Percentiles rank a stretch among this genome's conserved stretches.
phyloP scores from a whole-genome alignment of 2,329 filamentous ascomycete genomes.

The Biscogniauxia marginata region DNA sequence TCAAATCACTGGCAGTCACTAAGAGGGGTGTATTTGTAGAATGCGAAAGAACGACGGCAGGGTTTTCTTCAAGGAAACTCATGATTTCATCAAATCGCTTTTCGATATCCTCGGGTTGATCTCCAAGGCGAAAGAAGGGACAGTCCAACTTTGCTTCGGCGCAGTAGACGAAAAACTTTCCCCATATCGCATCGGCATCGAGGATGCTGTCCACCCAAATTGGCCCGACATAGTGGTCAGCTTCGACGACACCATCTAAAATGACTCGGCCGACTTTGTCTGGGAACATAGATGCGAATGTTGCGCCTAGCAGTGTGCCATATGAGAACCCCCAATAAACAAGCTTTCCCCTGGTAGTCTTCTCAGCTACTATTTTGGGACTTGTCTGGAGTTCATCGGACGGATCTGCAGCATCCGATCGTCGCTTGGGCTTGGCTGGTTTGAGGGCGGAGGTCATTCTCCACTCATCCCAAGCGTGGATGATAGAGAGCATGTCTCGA shows the following conservation, averaged over 20 bases:
- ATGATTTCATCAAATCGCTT: conserved; percentile 33
- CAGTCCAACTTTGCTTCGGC: conserved; percentile 42
- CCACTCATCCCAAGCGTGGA: conserved; percentile 39
- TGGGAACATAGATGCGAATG: conserved; percentile 42
- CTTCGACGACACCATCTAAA: conserved; percentile 35
- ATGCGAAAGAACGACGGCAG: conserved; percentile 32
- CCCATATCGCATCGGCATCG: conserved; percentile 47
- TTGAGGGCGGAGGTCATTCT: conserved; percentile 14
- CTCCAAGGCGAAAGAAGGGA: conserved; percentile 37
- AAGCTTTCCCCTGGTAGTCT: conserved; percentile 30
- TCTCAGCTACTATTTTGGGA: conserved; percentile 7
- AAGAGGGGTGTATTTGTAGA: conserved; percentile 34
- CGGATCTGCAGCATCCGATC: conserved; percentile 7
- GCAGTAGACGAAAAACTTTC: conserved; percentile 47
- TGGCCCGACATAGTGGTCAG: conserved; percentile 42
- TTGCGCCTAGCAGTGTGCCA: conserved; percentile 38
- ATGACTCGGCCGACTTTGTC: conserved; percentile 44
- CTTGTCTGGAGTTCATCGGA: conserved; percentile 5
- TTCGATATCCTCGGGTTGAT: conserved; percentile 31
- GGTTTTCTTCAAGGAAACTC: conserved; percentile 32
- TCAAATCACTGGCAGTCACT: conserved; percentile 38
- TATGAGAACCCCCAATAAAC: conserved; percentile 43
- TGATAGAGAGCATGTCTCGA: conserved; percentile 42
- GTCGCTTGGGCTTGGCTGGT: conserved; percentile 9
- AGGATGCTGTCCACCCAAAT: conserved; percentile 39